Evolutionary conservation across 768 basidiomycete genomes (phyloP), one percentile per base, ranked within the genome.

Genomic region (Pilatotrama ljubarskyi): DNA sequence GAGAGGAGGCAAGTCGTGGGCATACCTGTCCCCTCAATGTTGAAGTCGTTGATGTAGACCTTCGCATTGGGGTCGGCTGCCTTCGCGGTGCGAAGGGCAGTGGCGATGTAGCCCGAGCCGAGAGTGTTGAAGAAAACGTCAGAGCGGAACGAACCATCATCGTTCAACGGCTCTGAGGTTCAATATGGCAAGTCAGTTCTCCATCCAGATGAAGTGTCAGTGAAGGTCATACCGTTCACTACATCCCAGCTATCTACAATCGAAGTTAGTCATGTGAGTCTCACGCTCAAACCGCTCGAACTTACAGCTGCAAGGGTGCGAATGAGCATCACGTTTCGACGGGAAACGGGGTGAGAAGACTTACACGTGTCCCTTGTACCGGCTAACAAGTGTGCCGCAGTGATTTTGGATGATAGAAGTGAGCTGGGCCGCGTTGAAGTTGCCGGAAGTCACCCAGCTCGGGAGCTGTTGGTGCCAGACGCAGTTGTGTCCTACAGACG

Each of bases 61-160:
- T 84, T 84, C 11, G 82, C 78, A 24, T 67, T 65, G 10, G 84
- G 82, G 66, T 86, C 84, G 3, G 83, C 82, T 17, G 75, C 75
- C 20, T 78, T 75, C 17, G 84, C 83, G 18, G 82, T 78, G 17
- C 70, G 66, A 42, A 86, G 76, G 18, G 84, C 84, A 42, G 77
- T 76, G 15, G 74, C 67, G 51, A 87, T 78, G 68, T 78, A 86
- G 25, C 71, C 69, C 8, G 76, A 69, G 18, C 81, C 80, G n/a
- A 80, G 74, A 2, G 79, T 80, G 61, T 77, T 76, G 72, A 77
- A 84, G 73, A 84, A 87, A n/a, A 86, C 78, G 53, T 78, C 72
- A 7, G 72, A 60, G 38, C 83, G 80, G 72, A 77, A 83, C 8
- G 81, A 83, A 14, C 86, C 84, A 59, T 85, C 76, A 41, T 85